Evolutionary conservation across 129 eudicot genomes (phyloP).

Genomic region (Calendula officinalis): DNA sequence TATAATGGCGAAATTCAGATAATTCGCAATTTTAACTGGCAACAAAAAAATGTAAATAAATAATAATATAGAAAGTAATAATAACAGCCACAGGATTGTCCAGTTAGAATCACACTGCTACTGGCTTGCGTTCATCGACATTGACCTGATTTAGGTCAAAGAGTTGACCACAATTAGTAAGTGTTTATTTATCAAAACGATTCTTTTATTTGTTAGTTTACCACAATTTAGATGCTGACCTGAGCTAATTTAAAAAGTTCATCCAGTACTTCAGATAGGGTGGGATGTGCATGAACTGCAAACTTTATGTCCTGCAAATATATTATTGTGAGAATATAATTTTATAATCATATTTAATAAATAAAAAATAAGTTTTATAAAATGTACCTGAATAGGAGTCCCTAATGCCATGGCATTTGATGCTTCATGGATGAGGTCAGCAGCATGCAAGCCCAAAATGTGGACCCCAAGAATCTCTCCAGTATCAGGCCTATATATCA

Average conservation of each 20-base stretch:
- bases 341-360: not conserved
- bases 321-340: not conserved
- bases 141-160: conserved; percentile 23
- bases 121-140: conserved; percentile 31
- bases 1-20: too few species aligned
- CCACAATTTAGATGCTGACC: conserved; percentile 36
- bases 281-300: conserved; percentile 99
- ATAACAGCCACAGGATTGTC: too few species aligned
- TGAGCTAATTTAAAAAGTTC: conserved; percentile 90
- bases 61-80: too few species aligned
- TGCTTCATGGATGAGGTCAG: conserved; percentile 97
- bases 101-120: conserved; percentile 19
- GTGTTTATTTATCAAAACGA: not conserved
- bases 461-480: conserved; percentile 98
- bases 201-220: not conserved
- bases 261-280: conserved; percentile 92
- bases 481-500: conserved; percentile 93
- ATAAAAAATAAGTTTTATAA: not conserved
- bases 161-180: not conserved
- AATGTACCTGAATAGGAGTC: conserved; percentile 64
- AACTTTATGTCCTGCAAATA: conserved; percentile 71
- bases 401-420: conserved; percentile 96
- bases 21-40: too few species aligned
- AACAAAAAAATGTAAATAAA: too few species aligned
- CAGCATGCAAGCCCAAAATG: conserved; percentile 95